Evolutionary conservation across 768 basidiomycete genomes (phyloP), one percentile per base, ranked within the genome.

Genomic region (Strobilomyces echinocephalus): DNA sequence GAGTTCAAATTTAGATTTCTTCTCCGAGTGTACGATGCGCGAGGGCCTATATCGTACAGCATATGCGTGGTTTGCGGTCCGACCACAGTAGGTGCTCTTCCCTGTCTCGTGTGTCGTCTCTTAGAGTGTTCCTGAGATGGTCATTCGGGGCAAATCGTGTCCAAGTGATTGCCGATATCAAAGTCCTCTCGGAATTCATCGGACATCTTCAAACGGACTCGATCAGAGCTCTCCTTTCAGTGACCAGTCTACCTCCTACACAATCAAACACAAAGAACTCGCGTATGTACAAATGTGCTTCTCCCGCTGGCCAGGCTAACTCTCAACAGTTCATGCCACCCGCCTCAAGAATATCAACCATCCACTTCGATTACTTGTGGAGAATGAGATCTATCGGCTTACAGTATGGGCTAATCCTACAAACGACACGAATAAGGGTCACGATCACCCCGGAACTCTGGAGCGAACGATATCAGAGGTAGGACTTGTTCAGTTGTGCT

Each of bases 91-190:
- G 70, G 91, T 63, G 41, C 35, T 31, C 48, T 40, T n/a, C 20
- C 35, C 8, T 44, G 4, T 31, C 26, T 46, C 26, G 28, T 31
- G 16, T 36, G 44, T 48, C 24, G 40, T 34, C 46, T 41, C 38
- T 57, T 28, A 49, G 24, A n/a, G 26, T 33, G 18, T 34, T 38
- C 12, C 15, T 1, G 61, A 97, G 95, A 62, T 98, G 95, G 95
- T 87, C 95, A 5, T 97, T 85, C 66, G 97, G 95, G n/a, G 88
- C 91, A 24, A 91, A 91, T 69, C 85, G 92, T 3, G 83, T 92
- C 6, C 94, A 97, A 71, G 75, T 97, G 18, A 85, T 88, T 57
- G 84, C 89, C 1, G 95, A 98, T 65, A 81, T 94, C 62, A 91
- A 87, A 68, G 77, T 95, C 1, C 72, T 98, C 8, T 83, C 84